A percentile compares a stretch with the other conserved stretches of the same genome.
Evolutionary conservation across 768 basidiomycete species (phyloP).

Genomic region (Naematelia encephala): DNA sequence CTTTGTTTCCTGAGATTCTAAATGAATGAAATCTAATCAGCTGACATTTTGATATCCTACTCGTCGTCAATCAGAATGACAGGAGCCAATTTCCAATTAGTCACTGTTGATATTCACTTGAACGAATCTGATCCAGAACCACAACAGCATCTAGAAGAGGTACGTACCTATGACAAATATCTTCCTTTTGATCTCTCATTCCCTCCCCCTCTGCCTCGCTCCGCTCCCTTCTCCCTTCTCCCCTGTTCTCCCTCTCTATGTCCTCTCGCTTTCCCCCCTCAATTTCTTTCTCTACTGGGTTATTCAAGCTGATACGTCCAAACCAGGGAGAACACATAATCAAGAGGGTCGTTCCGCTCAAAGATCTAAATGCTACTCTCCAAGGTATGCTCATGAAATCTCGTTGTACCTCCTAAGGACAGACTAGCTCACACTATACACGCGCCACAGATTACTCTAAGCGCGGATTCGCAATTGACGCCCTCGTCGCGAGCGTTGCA

Average conservation of each 20-base stretch:
- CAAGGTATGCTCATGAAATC: conserved; percentile 57
- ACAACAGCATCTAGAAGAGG: conserved; percentile 65
- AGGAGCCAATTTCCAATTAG: conserved; percentile 86
- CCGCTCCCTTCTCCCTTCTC: neutral
- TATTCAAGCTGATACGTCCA: conserved; percentile 6
- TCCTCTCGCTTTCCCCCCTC: neutral
- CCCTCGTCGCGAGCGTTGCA: conserved; percentile 72
- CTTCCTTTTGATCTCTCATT: too few species aligned
- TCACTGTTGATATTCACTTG: conserved; percentile 63
- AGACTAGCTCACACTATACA: too few species aligned
- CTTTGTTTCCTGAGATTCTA: too few species aligned
- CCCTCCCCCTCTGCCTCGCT: too few species aligned
- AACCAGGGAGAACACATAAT: conserved; percentile 74
- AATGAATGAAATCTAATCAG: too few species aligned
- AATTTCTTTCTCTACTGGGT: conserved; percentile 7
- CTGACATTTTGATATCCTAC: too few species aligned
- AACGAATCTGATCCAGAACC: conserved; percentile 58
- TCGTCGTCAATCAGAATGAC: conserved; percentile 65
- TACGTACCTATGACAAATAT: conserved; percentile 9
- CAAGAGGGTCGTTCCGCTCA: conserved; percentile 65
- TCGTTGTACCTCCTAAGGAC: too few species aligned
- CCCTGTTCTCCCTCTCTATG: neutral
- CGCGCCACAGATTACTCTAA: conserved; percentile 46
- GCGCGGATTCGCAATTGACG: conserved; percentile 64
- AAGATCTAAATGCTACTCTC: conserved; percentile 62